Conservation (phyloP, 805 yeast genomes). For the Cyberlindnera galapagoensis region DNA sequence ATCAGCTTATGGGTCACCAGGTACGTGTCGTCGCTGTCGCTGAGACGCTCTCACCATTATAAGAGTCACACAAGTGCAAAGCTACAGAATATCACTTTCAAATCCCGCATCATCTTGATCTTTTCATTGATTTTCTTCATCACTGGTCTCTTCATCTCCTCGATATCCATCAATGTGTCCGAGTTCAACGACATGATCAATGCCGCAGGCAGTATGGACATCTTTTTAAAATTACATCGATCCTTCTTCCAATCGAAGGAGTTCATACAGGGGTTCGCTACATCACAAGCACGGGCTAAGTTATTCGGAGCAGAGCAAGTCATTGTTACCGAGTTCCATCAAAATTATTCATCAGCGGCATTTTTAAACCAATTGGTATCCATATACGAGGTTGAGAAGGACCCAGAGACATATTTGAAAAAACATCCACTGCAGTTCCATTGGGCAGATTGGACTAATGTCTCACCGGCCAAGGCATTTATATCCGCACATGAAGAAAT, state of each 20-base stretch:
- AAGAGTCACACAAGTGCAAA: no score
- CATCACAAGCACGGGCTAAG: no score
- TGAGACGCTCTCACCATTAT: no score
- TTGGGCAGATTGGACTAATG: conserved; percentile 30
- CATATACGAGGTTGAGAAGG: conserved; percentile 8
- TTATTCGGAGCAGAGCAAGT: no score
- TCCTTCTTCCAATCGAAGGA: conserved; percentile 16
- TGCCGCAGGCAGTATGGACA: conserved; percentile 13
- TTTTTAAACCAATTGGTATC: conserved; percentile 9
- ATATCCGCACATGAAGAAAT: conserved; percentile 21
- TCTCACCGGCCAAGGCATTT: conserved; percentile 23
- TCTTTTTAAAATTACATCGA: conserved; percentile 15
- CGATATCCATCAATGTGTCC: conserved; percentile 13
- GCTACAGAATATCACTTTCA: conserved; percentile 15
- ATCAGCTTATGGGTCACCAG: no score
- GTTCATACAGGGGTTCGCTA: conserved; percentile 15
- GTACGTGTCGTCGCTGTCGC: no score
- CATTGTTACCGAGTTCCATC: conserved; percentile 14
- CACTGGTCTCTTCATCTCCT: conserved; percentile 14
- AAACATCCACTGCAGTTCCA: conserved; percentile 18
- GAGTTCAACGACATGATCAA: conserved; percentile 17
- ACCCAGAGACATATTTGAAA: conserved; percentile 14
- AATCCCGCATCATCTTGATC: conserved; percentile 17
- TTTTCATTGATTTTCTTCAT: conserved; percentile 17
- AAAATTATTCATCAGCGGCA: conserved; percentile 17